Conservation (phyloP, 208 protist species). For the Wallacemonas rigidus region DNA sequence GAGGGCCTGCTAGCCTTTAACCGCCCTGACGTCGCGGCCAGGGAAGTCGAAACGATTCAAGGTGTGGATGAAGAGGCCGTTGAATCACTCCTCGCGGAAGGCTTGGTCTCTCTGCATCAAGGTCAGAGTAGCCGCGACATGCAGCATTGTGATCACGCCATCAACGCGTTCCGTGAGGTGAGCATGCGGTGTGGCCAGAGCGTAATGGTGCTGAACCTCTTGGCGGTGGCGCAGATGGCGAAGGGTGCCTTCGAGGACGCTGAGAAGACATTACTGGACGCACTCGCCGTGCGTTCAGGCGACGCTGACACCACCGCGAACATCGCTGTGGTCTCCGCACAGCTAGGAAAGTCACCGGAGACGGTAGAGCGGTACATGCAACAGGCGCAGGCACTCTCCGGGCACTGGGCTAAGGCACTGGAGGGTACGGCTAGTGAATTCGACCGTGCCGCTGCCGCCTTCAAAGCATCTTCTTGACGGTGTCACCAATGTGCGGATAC, state of each 20-base stretch:
- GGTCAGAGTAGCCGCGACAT: slow-evolving; percentile 37
- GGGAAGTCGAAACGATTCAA: slow-evolving; percentile 79
- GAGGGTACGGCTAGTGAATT: slow-evolving; percentile 31
- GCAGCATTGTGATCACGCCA: slow-evolving; percentile 36
- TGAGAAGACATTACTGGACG: slow-evolving; percentile 73
- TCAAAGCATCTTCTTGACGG: slow-evolving; percentile 16
- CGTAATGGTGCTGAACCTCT: slow-evolving; percentile 72
- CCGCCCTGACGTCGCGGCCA: slow-evolving; percentile 69
- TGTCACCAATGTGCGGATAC: neutral
- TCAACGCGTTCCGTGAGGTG: slow-evolving; percentile 80
- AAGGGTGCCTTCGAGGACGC: slow-evolving; percentile 66
- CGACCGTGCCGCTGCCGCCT: slow-evolving; percentile 53
- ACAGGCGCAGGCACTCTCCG: slow-evolving; percentile 40
- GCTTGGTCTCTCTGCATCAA: slow-evolving; percentile 62
- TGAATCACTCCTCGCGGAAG: slow-evolving; percentile 67
- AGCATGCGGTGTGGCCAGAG: slow-evolving; percentile 69
- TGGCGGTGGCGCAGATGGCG: slow-evolving; percentile 74
- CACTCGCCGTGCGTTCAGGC: slow-evolving; percentile 58
- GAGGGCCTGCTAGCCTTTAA: slow-evolving; percentile 76
- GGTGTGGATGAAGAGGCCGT: slow-evolving; percentile 82
- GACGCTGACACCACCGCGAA: slow-evolving; percentile 84
- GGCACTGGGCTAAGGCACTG: slow-evolving; percentile 48
- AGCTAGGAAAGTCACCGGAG: slow-evolving; percentile 57
- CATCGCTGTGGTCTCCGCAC: slow-evolving; percentile 57
- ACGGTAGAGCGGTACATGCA: slow-evolving; percentile 54